phyloP scores from a whole-genome alignment of 306 rosid species.

The Mucuna pruriens region DNA sequence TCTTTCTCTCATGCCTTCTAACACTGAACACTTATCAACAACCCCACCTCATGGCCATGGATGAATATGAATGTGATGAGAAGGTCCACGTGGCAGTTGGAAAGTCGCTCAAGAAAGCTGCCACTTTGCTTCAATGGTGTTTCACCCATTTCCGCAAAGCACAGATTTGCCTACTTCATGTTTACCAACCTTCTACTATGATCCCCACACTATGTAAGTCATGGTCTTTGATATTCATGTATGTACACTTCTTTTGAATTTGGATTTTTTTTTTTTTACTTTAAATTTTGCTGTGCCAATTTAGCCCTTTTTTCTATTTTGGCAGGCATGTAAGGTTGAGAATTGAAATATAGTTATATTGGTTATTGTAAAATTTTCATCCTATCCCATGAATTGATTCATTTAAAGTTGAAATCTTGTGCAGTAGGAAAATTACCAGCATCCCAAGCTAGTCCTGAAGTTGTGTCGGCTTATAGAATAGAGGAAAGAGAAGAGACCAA shows the following conservation, averaged over 20 bases:
- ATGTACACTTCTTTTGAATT: not conserved
- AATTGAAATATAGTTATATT: not conserved
- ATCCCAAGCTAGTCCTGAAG: conserved; percentile 61
- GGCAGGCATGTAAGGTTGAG: not conserved
- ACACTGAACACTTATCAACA: not conserved
- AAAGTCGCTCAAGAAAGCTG: conserved; percentile 55
- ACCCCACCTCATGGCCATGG: conserved; percentile 27
- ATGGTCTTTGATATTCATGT: not conserved
- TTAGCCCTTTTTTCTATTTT: not conserved
- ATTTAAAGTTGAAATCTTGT: conserved; percentile 31
- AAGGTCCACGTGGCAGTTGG: conserved; percentile 75
- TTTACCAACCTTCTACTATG: conserved; percentile 66
- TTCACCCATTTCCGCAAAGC: conserved; percentile 46
- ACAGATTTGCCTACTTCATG: conserved; percentile 65
- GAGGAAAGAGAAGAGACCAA: conserved; percentile 58
- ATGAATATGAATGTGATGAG: conserved; percentile 39
- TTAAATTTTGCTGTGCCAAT: not conserved
- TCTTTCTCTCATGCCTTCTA: not conserved
- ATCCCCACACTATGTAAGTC: conserved; percentile 76
- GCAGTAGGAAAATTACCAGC: conserved; percentile 88
- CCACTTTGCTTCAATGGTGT: conserved; percentile 69
- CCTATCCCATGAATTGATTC: conserved; percentile 19
- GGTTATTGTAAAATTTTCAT: not conserved
- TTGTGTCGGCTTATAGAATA: conserved; percentile 64
- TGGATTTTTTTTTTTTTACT: not conserved